Base-by-base conservation (phyloP, 2,329 filamentous ascomycete species). In the Cladobotryum mycophilum region DNA sequence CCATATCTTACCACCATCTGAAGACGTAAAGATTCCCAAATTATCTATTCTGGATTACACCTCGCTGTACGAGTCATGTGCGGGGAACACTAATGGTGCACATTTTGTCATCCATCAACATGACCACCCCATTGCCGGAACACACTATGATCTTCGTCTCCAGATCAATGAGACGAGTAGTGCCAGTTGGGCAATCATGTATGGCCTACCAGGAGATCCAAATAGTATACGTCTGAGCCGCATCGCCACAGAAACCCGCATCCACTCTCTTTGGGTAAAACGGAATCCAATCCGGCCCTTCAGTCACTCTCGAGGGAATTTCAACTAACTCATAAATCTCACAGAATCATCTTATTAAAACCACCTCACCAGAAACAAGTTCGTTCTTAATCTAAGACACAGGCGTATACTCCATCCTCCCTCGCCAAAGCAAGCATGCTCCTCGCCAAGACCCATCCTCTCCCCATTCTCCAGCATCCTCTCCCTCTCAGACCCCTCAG, bases 21-120 rank as follows among this genome's bases (percentile, higher is more conserved):
- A 5, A 20, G 20, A 20, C 5, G 5, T 20, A 20, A 20, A 20
- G 3, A 20, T 20, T 20, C 20, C 20, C 20, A 20, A 20, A 20
- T 20, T 20, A 20, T 20, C 20, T 5, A 20, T 20, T 20, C 3
- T 5, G 20, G 20, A 20, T 20, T 20, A 20, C 20, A 3, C 20
- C 5, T 20, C 20, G 20, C 20, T 20, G 5, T 20, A 20, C 20
- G 5, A 20, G 20, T 20, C 20, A 20, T 20, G 20, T 20, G 20
- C 20, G 3, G 20, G 20, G 5, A 20, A 20, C 20, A 20, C 20
- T 20, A 3, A 20, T 20, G 20, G 20, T 20, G 20, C 0, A 41
- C 81, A 84, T 62, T 88, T 88, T 60, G 79, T 88, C 47, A 75
- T 88, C 36, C 84, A 88, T 63, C 84, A 89, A 61, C 84, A 89